Evolutionary conservation across 2,329 filamentous ascomycete genomes (phyloP).

Genomic region (Fusarium sp.): DNA sequence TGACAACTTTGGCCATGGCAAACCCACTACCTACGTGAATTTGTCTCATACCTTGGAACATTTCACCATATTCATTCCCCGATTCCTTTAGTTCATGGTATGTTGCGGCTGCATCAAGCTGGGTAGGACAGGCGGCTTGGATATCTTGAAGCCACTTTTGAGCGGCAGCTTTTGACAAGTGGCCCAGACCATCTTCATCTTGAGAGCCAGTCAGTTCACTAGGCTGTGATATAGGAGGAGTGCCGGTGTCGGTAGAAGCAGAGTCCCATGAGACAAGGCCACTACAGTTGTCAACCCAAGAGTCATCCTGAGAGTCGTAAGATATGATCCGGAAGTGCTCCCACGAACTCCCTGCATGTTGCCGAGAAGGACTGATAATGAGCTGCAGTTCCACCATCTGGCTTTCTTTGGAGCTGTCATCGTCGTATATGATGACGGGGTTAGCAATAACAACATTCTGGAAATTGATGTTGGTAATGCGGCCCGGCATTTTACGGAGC

Average conservation of each 20-base stretch:
- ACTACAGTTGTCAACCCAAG: conserved; percentile 1
- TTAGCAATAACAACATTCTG: background rate
- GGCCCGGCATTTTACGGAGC: conserved; percentile 3
- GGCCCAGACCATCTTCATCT: background rate
- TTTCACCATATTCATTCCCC: background rate
- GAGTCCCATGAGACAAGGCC: conserved; percentile 4
- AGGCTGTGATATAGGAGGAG: background rate
- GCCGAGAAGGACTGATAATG: conserved; percentile 4
- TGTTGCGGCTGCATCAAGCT: background rate
- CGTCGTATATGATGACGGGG: conserved; percentile 5
- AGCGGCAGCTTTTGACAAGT: background rate
- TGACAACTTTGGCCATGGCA: conserved; percentile 1
- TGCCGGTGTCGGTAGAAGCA: background rate
- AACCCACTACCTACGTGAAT: background rate
- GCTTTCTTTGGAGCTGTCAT: background rate
- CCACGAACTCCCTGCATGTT: conserved; percentile 5
- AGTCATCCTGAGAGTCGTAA: background rate
- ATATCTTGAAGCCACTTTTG: background rate
- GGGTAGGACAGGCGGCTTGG: background rate
- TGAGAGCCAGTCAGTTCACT: background rate
- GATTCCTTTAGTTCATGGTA: background rate
- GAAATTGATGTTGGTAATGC: conserved; percentile 10
- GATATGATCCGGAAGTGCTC: conserved; percentile 1
- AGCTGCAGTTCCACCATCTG: conserved; percentile 10
- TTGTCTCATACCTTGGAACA: conserved; percentile 4